phyloP scores from a whole-genome alignment of 257 asterid species.

The Coffea canephora region DNA sequence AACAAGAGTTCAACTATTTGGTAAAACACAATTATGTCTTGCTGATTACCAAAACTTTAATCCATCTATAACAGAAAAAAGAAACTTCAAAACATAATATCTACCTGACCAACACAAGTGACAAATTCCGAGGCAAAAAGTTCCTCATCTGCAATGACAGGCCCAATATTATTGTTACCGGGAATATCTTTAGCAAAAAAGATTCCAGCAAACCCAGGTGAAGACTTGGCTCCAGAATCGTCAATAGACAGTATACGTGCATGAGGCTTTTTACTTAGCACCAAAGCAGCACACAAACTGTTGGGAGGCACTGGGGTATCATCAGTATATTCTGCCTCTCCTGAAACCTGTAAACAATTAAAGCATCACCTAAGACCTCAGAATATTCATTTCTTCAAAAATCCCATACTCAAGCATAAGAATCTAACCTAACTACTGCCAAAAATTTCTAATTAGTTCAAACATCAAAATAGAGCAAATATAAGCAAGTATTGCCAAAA shows the following conservation, averaged over 20 bases:
- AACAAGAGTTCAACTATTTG: neutral
- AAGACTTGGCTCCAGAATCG: constrained; percentile 67
- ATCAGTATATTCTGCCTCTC: constrained; percentile 98
- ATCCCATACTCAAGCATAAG: neutral
- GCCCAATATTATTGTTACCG: constrained; percentile 61
- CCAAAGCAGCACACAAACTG: constrained; percentile 69
- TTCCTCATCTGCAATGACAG: constrained; percentile 72
- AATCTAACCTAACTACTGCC: neutral
- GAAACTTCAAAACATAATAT: neutral
- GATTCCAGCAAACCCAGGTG: constrained; percentile 77
- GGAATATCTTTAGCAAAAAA: constrained; percentile 78
- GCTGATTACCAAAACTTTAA: neutral
- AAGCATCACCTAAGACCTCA: constrained; percentile 22
- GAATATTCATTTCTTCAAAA: neutral
- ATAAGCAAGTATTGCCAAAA: constrained; percentile 2
- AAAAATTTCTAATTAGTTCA: neutral
- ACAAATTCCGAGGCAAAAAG: constrained; percentile 74
- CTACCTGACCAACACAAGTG: constrained; percentile 96
- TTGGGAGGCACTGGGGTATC: constrained; percentile 90
- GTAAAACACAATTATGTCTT: neutral
- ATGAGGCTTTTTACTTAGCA: constrained; percentile 88
- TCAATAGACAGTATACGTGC: constrained; percentile 76
- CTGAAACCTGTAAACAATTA: constrained; percentile 64
- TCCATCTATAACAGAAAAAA: neutral
- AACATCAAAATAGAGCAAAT: neutral